Conservation (phyloP, 176 grass and related monocot genomes). For the Thinopyrum elongatum region DNA sequence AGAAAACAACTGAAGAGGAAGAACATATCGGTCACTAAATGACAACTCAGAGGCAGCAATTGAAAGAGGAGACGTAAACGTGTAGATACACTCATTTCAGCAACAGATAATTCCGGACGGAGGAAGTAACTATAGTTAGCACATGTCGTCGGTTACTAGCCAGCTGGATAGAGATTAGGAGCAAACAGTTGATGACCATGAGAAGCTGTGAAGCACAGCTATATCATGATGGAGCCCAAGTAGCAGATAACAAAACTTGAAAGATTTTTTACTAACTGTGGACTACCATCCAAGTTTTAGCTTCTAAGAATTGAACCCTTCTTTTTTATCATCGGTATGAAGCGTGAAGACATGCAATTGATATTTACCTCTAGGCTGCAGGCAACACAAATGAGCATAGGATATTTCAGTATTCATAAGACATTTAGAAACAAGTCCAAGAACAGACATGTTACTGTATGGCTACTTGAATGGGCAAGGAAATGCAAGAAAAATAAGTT, state of each 20-base stretch:
- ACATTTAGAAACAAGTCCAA: neutral
- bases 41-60: conserved; percentile 5
- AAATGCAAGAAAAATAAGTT: neutral
- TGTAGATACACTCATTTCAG: too few relatives aligned
- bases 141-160: neutral
- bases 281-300: neutral
- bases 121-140: conserved; percentile 1
- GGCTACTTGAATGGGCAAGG: neutral
- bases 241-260: conserved; percentile 5
- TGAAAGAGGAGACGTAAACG: neutral
- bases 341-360: neutral
- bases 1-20: neutral
- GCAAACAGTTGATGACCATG: neutral
- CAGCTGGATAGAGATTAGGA: neutral
- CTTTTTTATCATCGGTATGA: neutral
- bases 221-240: neutral
- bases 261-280: neutral
- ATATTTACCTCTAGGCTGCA: neutral
- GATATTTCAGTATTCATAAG: conserved; percentile 13
- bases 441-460: neutral
- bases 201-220: neutral
- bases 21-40: neutral
- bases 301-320: neutral
- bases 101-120: too few relatives aligned
- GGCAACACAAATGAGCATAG: neutral